Evolutionary conservation across 805 yeast genomes (phyloP).

Genomic region (Spathaspora sp.): DNA sequence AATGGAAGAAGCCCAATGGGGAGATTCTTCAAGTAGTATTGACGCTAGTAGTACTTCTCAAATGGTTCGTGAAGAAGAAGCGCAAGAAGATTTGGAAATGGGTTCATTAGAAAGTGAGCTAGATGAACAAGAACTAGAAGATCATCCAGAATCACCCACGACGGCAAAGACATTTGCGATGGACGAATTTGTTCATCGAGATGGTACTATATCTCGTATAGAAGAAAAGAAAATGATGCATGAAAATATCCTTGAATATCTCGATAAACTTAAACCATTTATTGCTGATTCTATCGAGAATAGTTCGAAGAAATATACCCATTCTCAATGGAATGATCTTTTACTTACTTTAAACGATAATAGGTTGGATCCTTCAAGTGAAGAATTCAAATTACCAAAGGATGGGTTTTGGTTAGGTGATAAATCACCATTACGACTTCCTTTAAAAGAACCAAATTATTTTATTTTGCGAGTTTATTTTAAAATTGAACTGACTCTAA

Average conservation of each 20-base stretch:
- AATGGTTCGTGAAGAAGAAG: conserved; percentile 9
- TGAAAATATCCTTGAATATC: conserved; percentile 20
- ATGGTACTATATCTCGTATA: not conserved
- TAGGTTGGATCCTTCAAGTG: not conserved
- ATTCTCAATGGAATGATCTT: conserved; percentile 50
- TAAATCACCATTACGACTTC: conserved; percentile 64
- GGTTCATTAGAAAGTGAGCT: conserved; percentile 1
- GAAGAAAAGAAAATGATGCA: conserved; percentile 6
- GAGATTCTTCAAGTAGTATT: conserved; percentile 2
- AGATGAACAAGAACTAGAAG: not conserved
- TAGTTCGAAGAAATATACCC: conserved; percentile 42
- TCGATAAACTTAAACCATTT: conserved; percentile 27
- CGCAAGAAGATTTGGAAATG: conserved; percentile 8
- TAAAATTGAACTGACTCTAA: conserved; percentile 20
- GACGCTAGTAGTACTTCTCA: not conserved
- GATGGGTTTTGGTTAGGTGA: conserved; percentile 59
- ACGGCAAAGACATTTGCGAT: not conserved
- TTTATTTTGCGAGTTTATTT: conserved; percentile 38
- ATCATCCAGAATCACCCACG: not conserved
- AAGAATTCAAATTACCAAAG: not conserved
- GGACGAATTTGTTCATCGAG: not conserved
- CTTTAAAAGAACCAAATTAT: conserved; percentile 66
- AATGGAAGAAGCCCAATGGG: conserved; percentile 2
- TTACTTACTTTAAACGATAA: conserved; percentile 11
- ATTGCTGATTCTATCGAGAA: conserved; percentile 33